Evolutionary conservation across 148 eudicot species (phyloP).

Genomic region (Chenopodium quinoa): DNA sequence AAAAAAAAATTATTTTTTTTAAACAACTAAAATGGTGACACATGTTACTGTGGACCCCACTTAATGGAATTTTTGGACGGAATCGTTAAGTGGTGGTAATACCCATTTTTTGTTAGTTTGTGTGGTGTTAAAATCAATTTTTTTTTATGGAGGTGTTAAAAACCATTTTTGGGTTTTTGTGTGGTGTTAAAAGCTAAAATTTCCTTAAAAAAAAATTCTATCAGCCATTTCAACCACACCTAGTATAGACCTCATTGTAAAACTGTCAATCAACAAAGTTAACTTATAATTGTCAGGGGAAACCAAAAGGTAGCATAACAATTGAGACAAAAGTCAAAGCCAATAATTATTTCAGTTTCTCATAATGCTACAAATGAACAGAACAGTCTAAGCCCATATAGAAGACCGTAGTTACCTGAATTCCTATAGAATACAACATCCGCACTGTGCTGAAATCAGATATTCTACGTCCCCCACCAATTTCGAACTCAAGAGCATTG

Average conservation of each 20-base stretch:
- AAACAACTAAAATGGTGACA: too few species aligned
- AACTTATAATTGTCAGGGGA: background rate
- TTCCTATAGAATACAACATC: slow-evolving; percentile 79
- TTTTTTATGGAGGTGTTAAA: too few species aligned
- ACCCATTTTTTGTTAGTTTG: too few species aligned
- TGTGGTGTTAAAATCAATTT: too few species aligned
- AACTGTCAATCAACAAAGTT: background rate
- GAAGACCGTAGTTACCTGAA: slow-evolving; percentile 55
- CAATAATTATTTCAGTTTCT: background rate
- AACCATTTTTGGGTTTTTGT: too few species aligned
- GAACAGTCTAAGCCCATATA: background rate
- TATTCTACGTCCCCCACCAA: slow-evolving; percentile 95
- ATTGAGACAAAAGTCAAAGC: background rate
- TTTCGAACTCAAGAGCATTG: slow-evolving; percentile 74
- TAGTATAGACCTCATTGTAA: background rate
- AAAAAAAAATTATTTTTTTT: too few species aligned
- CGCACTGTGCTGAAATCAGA: slow-evolving; percentile 80
- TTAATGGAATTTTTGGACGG: too few species aligned
- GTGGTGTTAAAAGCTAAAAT: too few species aligned
- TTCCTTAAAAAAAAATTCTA: background rate
- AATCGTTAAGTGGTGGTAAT: too few species aligned
- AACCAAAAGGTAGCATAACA: background rate
- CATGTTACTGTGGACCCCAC: too few species aligned
- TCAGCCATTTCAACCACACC: background rate
- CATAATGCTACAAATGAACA: background rate